phyloP scores from a whole-genome alignment of 75 land plant genomes.

The Cunninghamia lanceolata region DNA sequence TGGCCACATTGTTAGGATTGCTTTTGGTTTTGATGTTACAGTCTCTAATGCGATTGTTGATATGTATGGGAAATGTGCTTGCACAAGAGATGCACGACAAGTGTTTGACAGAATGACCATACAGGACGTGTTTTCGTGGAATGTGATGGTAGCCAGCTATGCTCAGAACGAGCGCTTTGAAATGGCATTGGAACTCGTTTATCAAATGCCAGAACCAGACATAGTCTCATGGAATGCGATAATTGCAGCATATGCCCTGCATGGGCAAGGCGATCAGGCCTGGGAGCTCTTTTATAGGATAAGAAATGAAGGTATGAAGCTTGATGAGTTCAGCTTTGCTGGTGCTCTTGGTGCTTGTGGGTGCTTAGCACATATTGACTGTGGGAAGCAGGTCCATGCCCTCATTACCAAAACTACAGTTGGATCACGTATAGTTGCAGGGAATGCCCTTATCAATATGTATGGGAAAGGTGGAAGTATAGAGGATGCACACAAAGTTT shows the following conservation, averaged over 20 bases:
- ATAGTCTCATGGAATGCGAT: constrained; percentile 25
- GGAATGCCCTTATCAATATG: constrained; percentile 41
- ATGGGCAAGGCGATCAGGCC: constrained; percentile 6
- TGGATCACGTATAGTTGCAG: constrained; percentile 17
- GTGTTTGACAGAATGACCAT: constrained; percentile 39
- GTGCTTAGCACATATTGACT: neutral
- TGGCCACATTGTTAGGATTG: constrained; percentile 25
- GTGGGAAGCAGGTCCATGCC: constrained; percentile 36
- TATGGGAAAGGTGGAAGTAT: constrained; percentile 31
- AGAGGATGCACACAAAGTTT: constrained; percentile 21
- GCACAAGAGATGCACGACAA: constrained; percentile 19
- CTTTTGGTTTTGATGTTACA: constrained; percentile 23
- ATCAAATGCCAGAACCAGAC: constrained; percentile 26
- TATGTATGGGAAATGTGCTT: constrained; percentile 32
- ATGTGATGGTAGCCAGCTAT: constrained; percentile 38
- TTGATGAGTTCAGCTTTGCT: constrained; percentile 39
- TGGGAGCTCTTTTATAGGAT: constrained; percentile 20
- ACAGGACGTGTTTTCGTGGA: constrained; percentile 24
- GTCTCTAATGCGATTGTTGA: constrained; percentile 30
- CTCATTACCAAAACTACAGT: constrained; percentile 19
- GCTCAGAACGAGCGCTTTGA: constrained; percentile 23
- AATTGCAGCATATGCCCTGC: constrained; percentile 7
- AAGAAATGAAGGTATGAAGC: constrained; percentile 22
- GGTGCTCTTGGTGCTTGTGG: constrained; percentile 29
- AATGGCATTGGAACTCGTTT: constrained; percentile 23